Evolutionary conservation across 805 yeast species (phyloP).

Genomic region (Candida khao-thaluensis): DNA sequence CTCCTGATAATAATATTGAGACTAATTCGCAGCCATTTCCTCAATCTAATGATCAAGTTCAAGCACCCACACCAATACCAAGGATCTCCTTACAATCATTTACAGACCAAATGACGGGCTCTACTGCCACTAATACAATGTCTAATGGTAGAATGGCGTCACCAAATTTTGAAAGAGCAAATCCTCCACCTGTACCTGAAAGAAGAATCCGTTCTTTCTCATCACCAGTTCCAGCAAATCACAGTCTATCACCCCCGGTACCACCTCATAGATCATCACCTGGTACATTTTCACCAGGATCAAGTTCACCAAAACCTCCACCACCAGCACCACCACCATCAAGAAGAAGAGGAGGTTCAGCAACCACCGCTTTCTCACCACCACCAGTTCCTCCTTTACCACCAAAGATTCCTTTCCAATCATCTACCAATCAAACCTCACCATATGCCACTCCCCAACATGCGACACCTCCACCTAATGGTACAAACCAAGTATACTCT

Average conservation of each 20-base stretch:
- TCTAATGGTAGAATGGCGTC: conserved; percentile 28
- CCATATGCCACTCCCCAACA: not conserved
- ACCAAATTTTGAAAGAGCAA: conserved; percentile 10
- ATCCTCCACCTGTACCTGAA: conserved; percentile 29
- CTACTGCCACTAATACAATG: conserved; percentile 29
- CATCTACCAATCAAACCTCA: not conserved
- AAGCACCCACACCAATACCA: conserved; percentile 18
- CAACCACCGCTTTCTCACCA: not conserved
- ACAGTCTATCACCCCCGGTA: conserved; percentile 13
- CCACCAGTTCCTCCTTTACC: conserved; percentile 12
- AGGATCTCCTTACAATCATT: conserved; percentile 38
- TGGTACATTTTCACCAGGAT: conserved; percentile 23
- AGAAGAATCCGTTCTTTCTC: conserved; percentile 36
- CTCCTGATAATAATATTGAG: conserved; percentile 8
- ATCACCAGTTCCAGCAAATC: conserved; percentile 25
- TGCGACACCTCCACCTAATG: conserved; percentile 2
- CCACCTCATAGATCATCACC: conserved; percentile 28
- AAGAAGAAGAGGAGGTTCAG: conserved; percentile 26
- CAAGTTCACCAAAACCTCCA: conserved; percentile 27
- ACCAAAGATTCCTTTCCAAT: conserved; percentile 8
- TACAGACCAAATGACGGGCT: conserved; percentile 43
- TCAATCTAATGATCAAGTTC: conserved; percentile 13
- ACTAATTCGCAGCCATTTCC: not conserved
- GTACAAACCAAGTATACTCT: not conserved
- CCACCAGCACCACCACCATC: conserved; percentile 47